Conservation (phyloP, 768 basidiomycete genomes). For the Russula compacta region DNA sequence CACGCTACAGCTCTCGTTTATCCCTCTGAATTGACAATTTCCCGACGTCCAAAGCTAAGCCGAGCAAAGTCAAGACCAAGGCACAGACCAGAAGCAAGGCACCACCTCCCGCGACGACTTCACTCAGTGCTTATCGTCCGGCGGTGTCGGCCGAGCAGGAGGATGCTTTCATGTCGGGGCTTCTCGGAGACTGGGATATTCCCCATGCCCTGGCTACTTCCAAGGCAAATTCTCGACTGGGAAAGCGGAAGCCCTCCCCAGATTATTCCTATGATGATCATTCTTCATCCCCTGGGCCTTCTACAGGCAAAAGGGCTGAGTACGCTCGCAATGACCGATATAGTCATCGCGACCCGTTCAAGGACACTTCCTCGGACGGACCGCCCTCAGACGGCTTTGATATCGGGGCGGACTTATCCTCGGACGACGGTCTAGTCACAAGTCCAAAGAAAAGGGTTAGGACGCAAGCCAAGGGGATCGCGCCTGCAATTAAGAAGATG, state of each 20-base stretch:
- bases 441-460: slow-evolving; percentile 66
- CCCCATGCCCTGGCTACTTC: slow-evolving; percentile 32
- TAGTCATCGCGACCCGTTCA: slow-evolving; percentile 18
- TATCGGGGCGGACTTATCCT: slow-evolving; percentile 24
- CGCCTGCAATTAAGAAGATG: slow-evolving; percentile 50
- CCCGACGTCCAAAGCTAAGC: slow-evolving; percentile 32
- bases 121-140: slow-evolving; percentile 76
- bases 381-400: slow-evolving; percentile 23
- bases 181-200: slow-evolving; percentile 66
- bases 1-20: not conserved
- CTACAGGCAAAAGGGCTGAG: slow-evolving; percentile 6
- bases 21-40: slow-evolving; percentile 11
- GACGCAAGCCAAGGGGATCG: slow-evolving; percentile 35
- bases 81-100: slow-evolving; percentile 37
- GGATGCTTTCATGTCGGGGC: slow-evolving; percentile 76
- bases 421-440: slow-evolving; percentile 52
- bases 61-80: slow-evolving; percentile 34
- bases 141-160: slow-evolving; percentile 71
- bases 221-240: slow-evolving; percentile 29
- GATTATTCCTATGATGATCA: slow-evolving; percentile 19
- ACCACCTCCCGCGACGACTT: slow-evolving; percentile 40
- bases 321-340: slow-evolving; percentile 1
- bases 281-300: slow-evolving; percentile 22
- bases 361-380: slow-evolving; percentile 28
- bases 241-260: slow-evolving; percentile 64